Conservation (phyloP, 2,329 filamentous ascomycete genomes). For the Talaromyces amestolkiae region DNA sequence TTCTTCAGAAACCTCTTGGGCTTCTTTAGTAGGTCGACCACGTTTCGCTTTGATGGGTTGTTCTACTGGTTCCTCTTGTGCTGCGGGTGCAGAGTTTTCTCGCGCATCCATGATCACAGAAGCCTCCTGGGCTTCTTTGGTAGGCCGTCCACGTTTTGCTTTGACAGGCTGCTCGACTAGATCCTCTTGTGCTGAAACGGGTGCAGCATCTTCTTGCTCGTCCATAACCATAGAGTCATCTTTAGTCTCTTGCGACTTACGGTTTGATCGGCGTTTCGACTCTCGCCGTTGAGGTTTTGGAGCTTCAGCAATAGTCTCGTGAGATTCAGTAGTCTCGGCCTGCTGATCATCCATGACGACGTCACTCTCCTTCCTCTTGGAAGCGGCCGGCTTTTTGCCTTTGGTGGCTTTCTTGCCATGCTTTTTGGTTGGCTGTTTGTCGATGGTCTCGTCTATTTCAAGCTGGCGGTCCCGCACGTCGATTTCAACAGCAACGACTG, state of each 20-base stretch:
- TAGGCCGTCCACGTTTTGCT: constrained; percentile 10
- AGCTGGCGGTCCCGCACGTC: constrained; percentile 30
- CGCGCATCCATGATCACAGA: background rate
- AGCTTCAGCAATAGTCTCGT: constrained; percentile 12
- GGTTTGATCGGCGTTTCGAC: constrained; percentile 7
- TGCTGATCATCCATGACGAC: constrained; percentile 22
- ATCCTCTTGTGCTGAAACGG: constrained; percentile 17
- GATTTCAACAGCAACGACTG: constrained; percentile 33
- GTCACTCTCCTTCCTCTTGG: constrained; percentile 3
- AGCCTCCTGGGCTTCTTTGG: background rate
- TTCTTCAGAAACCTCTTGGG: background rate
- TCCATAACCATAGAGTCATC: background rate
- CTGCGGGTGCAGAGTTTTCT: constrained; percentile 10
- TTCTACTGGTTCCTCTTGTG: constrained; percentile 9
- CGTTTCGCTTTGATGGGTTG: constrained; percentile 6
- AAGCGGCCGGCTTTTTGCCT: constrained; percentile 32
- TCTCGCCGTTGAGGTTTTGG: constrained; percentile 1
- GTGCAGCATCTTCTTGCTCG: background rate
- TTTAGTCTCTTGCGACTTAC: constrained; percentile 9
- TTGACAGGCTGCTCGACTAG: background rate
- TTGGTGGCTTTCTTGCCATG: constrained; percentile 29
- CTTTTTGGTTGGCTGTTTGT: constrained; percentile 28
- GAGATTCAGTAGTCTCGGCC: constrained; percentile 17
- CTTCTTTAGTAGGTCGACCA: constrained; percentile 8
- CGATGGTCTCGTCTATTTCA: constrained; percentile 30